Base-by-base conservation (phyloP, 306 rosid species). In the Acacia melanoxylon region DNA sequence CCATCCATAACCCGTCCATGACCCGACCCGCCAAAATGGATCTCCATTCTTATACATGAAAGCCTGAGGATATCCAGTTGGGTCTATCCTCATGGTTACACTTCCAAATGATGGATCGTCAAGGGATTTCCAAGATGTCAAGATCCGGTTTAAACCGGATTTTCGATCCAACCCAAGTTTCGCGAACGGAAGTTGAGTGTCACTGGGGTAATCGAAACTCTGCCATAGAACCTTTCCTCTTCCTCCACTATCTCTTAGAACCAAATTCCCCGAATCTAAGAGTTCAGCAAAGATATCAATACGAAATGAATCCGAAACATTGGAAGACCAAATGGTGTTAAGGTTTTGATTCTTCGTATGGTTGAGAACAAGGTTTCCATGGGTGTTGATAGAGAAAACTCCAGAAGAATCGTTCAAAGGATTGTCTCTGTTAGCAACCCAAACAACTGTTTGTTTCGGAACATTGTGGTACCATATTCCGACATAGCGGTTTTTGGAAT, bases 61-160 rank as follows among this genome's bases (percentile, higher is more conserved):
- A 3, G 78, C 8, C 0, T 88, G 86, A 2, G 89, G 81, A 29
- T 22, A 58, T 19, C 85, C 85, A 1, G 68, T 67, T 10, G 86
- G 86, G 45, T 81, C 51, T 46, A 68, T 68, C 8, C 29, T 68
- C 0, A 68, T 0, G 5, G 56, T 49, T 16, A 15, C 56, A 5
- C n/a, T 40, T 72, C 6, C 93, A 91, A 0, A 51, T 75, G 41
- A 86, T 89, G 94, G 96, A 40, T 91, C 91, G 13, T 85, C 85
- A 0, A 25, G 45, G 0, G 84, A 72, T 68, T 79, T 85, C 90
- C 90, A 84, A 0, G 90, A 84, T 5, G 70, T 81, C 2, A 84
- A 33, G 45, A 27, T 37, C 78, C 84, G 42, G 10, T 72, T 79
- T 42, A 70, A 22, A 25, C 62, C 51, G 0, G 75, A 58, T 17